These are phyloP conservation scores for Quercus tomentella DNA, from an alignment of 331 rosid species.

Conservation along the genomic window DNA sequence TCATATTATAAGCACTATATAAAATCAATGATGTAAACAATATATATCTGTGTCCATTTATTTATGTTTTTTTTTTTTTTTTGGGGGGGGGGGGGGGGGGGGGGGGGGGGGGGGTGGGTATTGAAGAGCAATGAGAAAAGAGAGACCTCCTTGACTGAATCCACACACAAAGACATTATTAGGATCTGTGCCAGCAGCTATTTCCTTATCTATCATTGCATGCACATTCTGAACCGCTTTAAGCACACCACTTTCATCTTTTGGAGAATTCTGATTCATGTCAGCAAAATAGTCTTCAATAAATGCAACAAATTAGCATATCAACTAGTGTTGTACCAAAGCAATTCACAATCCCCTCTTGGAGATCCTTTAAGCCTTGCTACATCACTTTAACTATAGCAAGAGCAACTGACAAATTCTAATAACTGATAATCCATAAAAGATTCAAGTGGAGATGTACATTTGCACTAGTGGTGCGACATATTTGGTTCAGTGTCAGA, in stretches of 20 bases:
- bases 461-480: no score
- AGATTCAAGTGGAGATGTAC: background rate
- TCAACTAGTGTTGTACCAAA: slow-evolving; percentile 11
- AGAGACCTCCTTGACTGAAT: slow-evolving; percentile 90
- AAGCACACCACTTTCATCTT: slow-evolving; percentile 57
- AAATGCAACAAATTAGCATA: slow-evolving; percentile 6
- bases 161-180: slow-evolving; percentile 82
- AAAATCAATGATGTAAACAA: background rate
- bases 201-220: slow-evolving; percentile 79
- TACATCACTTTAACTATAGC: background rate
- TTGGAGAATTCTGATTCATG: slow-evolving; percentile 65
- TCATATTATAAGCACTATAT: slow-evolving; percentile 4
- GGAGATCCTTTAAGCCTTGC: background rate
- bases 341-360: background rate
- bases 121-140: background rate
- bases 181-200: slow-evolving; percentile 77
- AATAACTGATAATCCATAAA: background rate
- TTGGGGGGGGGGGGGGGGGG: accelerated
- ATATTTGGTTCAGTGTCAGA: no score
- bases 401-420: background rate
- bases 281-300: slow-evolving; percentile 3
- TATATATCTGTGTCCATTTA: no score
- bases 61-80: no score
- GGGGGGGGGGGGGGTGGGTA: accelerated
- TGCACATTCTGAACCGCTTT: slow-evolving; percentile 78